Base-by-base conservation (phyloP, 305 asterid genomes). In the Fraxinus velutina region DNA sequence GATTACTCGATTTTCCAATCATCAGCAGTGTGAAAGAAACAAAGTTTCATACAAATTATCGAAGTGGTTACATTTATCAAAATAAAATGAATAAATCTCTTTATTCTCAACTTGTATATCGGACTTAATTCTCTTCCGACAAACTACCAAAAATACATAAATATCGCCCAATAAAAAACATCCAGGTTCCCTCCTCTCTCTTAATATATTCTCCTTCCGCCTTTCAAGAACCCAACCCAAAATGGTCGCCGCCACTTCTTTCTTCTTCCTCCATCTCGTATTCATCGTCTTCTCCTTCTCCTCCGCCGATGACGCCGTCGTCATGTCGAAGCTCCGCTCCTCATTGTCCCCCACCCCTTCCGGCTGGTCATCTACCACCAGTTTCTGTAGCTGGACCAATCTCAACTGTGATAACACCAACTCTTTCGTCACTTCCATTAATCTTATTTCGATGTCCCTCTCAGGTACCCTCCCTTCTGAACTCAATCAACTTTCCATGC, bases 381-480 rank as follows among this genome's bases (percentile, higher is more conserved):
- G 39, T 29, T 92, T 89, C 88, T 94, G 98, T 82, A 27, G 64
- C 13, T 94, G 98, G 98, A 72, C 80, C 3, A 27, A 75, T 52
- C 88, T 94, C 71, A 83, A 78, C 55, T 93, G 98, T 84, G 97
- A 94, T 78, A 33, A 83, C 32, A 81, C 89, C 21, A 42, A 81
- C 27, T 39, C 79, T 33, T 88, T 78, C 78, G 98, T 92, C 83
- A 87, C 88, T 19, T 15, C 88, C 77, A 90, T 94, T 73, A 81
- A 84, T 78, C 88, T 93, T 64, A 68, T 77, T 83, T 86, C 94
- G 8, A 83, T 84, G 55, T 84, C 89, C 9, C 47, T 92, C 75
- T 84, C 96, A 80, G 98, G 98, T 17, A 80, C 89, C 1, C 93
- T 94, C 0, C 97, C 98, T 0, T 12, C 91, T 0, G 91, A 89